Evolutionary conservation across 148 eudicot genomes (phyloP).

Genomic region (Polygonum maritimum): DNA sequence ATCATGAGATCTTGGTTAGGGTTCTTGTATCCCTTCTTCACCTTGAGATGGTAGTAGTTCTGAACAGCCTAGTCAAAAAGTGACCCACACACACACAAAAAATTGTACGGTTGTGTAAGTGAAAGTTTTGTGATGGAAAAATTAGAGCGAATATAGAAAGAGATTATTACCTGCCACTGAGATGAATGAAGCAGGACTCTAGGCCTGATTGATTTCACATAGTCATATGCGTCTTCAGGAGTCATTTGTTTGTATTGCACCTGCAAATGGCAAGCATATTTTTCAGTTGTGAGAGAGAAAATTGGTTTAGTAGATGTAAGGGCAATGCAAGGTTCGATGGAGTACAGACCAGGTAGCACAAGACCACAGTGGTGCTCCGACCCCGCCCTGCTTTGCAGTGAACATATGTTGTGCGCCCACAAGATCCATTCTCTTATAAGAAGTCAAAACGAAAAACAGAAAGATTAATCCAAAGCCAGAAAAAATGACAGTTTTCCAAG

Average conservation of each 20-base stretch:
- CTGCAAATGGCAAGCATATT: conserved; percentile 16
- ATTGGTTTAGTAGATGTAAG: not conserved
- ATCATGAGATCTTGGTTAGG: not conserved
- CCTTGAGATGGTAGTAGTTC: conserved; percentile 24
- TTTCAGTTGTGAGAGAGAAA: not conserved
- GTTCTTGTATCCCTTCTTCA: conserved; percentile 9
- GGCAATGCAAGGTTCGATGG: not conserved
- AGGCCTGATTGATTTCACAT: conserved; percentile 47
- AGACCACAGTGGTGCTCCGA: conserved; percentile 79
- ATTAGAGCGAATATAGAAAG: not conserved
- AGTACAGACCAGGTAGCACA: conserved; percentile 56
- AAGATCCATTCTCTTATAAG: conserved; percentile 40
- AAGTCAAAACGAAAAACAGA: not conserved
- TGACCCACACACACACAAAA: not conserved
- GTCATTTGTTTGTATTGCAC: conserved; percentile 50
- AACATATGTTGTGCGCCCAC: conserved; percentile 67
- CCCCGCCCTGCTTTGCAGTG: conserved; percentile 98
- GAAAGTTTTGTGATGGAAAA: not conserved
- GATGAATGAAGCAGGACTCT: conserved; percentile 43
- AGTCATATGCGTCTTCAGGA: conserved; percentile 31
- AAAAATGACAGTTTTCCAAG: not conserved
- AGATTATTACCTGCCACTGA: conserved; percentile 37
- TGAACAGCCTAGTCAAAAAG: conserved; percentile 29
- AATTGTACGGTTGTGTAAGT: not conserved
- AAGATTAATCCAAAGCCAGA: too few relatives aligned